Base-by-base conservation (phyloP, 75 land plant species). In the Pseudotsuga menziesii region DNA sequence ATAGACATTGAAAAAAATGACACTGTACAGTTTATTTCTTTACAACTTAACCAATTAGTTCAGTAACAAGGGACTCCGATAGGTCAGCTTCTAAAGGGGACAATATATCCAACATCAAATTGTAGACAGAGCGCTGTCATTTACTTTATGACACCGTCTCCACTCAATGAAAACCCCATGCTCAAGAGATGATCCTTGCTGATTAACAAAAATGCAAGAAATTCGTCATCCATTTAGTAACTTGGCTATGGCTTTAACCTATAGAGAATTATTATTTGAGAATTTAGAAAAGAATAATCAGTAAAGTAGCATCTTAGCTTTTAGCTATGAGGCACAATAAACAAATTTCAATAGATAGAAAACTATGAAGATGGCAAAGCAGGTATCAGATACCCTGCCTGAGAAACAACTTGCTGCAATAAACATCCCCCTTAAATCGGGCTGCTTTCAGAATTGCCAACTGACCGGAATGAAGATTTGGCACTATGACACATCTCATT, bases 81-180 rank as follows among this genome's bases (percentile, higher is more conserved):
- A 69, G 72, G 14, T 69, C 72, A 69, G 72, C 22, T 39, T 39
- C 48, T 69, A 39, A 69, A 69, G 15, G 52, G 36, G 25, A 44
- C 19, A 39, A 69, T 23, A 69, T 11, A 29, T 66, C 71, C 71
- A 67, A 67, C 8, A 67, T 67, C 8, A 69, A 39, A 69, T 69
- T 69, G 72, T 69, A 41, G n/a, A 64, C 23, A 8, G 52, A 16
- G 39, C 25, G 20, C 48, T 69, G 72, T 69, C 52, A 15, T 20
- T 69, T 41, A 39, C 41, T 69, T 69, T 69, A 69, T 61, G 64
- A 61, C 23, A 69, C 72, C 25, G n/a, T 69, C 72, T 69, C 41
- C 72, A 69, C 72, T 41, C 72, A 69, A 41, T 20, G 72, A 69
- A 41, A 69, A 69, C 48, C 54, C 41, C 72, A 69, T 69, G 72